Evolutionary conservation across 2,329 filamentous ascomycete genomes (phyloP).

Genomic region (Xylariaceae sp.): DNA sequence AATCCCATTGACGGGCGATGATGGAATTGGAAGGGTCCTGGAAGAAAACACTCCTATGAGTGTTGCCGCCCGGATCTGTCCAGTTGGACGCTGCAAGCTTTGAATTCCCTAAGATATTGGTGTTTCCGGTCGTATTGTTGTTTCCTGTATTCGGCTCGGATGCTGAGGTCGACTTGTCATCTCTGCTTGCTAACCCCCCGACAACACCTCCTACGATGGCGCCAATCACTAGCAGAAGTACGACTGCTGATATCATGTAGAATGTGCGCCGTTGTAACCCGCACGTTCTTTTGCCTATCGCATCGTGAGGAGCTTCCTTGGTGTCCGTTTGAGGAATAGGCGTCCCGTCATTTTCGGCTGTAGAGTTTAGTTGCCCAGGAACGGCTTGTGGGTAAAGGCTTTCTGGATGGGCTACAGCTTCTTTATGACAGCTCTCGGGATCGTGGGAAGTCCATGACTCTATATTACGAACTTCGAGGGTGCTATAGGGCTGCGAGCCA

Average conservation of each 20-base stretch:
- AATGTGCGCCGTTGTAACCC: conserved; percentile 22
- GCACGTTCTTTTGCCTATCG: conserved; percentile 15
- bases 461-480: conserved; percentile 18
- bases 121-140: not conserved
- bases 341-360: not conserved
- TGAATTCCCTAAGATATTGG: conserved; percentile 21
- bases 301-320: not conserved
- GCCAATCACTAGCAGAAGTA: conserved; percentile 16
- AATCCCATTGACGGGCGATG: conserved; percentile 33
- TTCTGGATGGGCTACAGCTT: conserved; percentile 14
- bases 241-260: conserved; percentile 15
- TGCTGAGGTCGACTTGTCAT: not conserved
- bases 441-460: conserved; percentile 2
- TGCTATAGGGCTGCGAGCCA: conserved; percentile 22
- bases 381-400: conserved; percentile 13
- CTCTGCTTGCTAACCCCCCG: conserved; percentile 16
- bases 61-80: conserved; percentile 25
- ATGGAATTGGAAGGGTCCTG: conserved; percentile 28
- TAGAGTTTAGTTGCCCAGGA: not conserved
- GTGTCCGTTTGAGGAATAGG: not conserved
- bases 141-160: not conserved
- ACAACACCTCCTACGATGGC: conserved; percentile 27
- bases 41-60: conserved; percentile 31
- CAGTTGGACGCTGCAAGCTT: conserved; percentile 33
- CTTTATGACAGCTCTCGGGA: conserved; percentile 14